Evolutionary conservation across 352 stramenopile species (phyloP), one percentile per base, ranked within the genome.

Genomic region (Phytopythium mirpurense): DNA sequence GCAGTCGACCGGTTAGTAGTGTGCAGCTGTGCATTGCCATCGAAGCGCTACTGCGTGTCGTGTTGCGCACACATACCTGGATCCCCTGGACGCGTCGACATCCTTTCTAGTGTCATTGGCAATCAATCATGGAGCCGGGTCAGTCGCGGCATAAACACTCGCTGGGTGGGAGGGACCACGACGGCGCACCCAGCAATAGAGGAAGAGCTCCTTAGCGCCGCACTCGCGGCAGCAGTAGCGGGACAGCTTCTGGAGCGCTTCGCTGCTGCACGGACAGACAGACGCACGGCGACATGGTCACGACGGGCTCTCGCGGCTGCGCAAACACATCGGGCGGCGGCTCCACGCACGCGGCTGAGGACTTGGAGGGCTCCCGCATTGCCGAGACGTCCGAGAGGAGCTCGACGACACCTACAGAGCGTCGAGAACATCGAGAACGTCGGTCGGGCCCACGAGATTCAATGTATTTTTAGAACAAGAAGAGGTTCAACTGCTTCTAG

Each of bases 171-270:
- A n/a, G n/a, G n/a, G n/a, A n/a, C n/a, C n/a, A n/a, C n/a, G n/a
- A n/a, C n/a, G n/a, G n/a, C 29, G 29, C 29, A 84, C 74, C 77
- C 77, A 88, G 62, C 74, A 88, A 19, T 84, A 88, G 18, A 88
- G 56, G 56, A 70, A 86, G 15, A 88, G 63, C 44, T 88, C 74
- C 27, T 80, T 74, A 3, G 67, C 74, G 21, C 77, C 77, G 57
- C 77, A 88, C 32, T 76, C 67, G 5, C 57, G 53, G 57, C 74
- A 88, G 56, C 69, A 77, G 41, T 83, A 87, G 7, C 74, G 67
- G n/a, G 77, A 70, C 8, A 88, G 50, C 37, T 81, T 83, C 70
- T 78, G 75, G 36, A 74, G 48, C 23, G 62, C 68, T 26, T 66
- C 57, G 16, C 68, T 32, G 29, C 29, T 32, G 29, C 29, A 32